Evolutionary conservation across 75 land plant genomes (phyloP), one percentile per base, ranked within the genome.

Genomic region (Ceratopteris richardii): DNA sequence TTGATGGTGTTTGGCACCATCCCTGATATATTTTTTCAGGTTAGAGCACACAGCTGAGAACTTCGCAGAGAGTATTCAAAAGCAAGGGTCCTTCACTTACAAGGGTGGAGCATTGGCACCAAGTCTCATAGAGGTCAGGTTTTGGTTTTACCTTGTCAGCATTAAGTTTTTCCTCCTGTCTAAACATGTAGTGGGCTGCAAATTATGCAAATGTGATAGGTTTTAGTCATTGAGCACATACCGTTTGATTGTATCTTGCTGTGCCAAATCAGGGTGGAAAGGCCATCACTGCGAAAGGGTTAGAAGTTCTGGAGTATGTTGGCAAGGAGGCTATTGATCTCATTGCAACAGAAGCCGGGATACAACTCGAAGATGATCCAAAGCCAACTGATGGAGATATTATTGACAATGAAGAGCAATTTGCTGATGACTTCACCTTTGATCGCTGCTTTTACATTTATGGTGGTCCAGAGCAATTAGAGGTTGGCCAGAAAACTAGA

Each of bases 371-470:
- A 42, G 84, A 84, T 53, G 76, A 69, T 31, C 21, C 64, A 33
- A 60, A 65, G 21, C 26, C 24, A 22, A n/a, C 66, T 31, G 77
- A 70, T 44, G 47, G 40, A 28, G 82, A 77, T 31, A 40, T 31
- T 21, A 52, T 60, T 58, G 60, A 29, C 17, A 59, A 68, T 40
- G 96, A 75, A 20, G 87, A 86, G 62, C 81, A 71, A 53, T 69
- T 71, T 40, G 61, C 42, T 52, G 99, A 95, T 57, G 99, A 95
- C 61, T 77, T 80, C 22, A 84, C 84, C 23, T 95, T 95, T 77
- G 92, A 95, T 63, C 80, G 87, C 54, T 95, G 99, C 75, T 95
- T 95, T 65, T 95, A 90, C 64, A 90, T 95, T 20, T 90, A 95
- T 76, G 99, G 99, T 29, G 99, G 99, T 51, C 96, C 97, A 55